Conservation (phyloP, 805 yeast genomes). For the Naumovozyma dairenensis region DNA sequence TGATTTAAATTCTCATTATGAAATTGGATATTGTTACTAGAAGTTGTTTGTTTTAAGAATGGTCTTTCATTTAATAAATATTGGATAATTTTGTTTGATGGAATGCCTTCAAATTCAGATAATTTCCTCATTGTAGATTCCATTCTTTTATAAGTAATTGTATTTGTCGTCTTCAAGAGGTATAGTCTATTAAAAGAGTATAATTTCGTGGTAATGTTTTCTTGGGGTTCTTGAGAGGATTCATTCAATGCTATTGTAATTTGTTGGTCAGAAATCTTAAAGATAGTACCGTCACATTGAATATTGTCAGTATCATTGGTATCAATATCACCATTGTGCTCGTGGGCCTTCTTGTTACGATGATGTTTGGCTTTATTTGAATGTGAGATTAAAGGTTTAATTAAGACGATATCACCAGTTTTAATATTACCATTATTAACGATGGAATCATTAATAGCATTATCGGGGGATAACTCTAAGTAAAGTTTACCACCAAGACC, state of each 20-base stretch:
- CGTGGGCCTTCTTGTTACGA: conserved; percentile 6
- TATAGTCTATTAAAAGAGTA: conserved; percentile 19
- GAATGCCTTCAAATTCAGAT: conserved; percentile 35
- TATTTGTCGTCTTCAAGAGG: conserved; percentile 45
- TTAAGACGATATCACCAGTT: conserved; percentile 71
- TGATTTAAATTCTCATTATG: conserved; percentile 33
- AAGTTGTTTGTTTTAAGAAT: conserved; percentile 9
- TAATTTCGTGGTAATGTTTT: conserved; percentile 41
- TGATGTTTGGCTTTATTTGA: conserved; percentile 22
- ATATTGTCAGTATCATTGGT: conserved; percentile 18
- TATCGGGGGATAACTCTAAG: conserved; percentile 55
- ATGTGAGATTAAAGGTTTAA: conserved; percentile 28
- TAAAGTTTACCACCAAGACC: conserved; percentile 60
- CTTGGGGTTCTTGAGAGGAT: conserved; percentile 45
- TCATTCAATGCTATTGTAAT: conserved; percentile 57
- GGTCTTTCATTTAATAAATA: conserved; percentile 35
- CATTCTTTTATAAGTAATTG: conserved; percentile 71
- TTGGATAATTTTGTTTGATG: conserved; percentile 33
- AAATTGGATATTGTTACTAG: conserved; percentile 5
- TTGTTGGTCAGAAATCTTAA: conserved; percentile 38
- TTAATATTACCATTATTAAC: conserved; percentile 44
- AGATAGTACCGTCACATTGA: conserved; percentile 55
- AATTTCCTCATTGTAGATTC: conserved; percentile 63
- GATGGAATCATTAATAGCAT: conserved; percentile 25
- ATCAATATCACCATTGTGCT: conserved; percentile 15